phyloP scores from a whole-genome alignment of 495 filamentous ascomycete species.

The Chaetomium cochliodes region DNA sequence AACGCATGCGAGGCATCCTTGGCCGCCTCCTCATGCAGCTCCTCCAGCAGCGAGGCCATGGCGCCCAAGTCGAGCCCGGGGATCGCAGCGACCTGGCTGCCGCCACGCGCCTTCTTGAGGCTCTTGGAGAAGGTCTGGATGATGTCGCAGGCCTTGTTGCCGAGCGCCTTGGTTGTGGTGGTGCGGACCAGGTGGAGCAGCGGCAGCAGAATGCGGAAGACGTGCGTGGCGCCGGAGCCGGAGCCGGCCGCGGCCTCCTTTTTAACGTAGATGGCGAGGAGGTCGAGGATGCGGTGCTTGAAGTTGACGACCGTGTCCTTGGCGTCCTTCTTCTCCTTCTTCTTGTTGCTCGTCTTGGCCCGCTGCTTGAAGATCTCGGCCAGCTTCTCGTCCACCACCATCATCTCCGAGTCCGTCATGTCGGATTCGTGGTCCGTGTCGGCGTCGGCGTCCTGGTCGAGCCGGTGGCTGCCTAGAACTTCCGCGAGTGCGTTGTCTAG shows the following conservation, averaged over 20 bases:
- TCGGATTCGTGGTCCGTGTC: conserved; percentile 62
- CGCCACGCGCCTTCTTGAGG: conserved; percentile 56
- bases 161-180: conserved; percentile 68
- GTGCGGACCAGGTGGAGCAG: conserved; percentile 46
- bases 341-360: conserved; percentile 55
- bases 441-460: conserved; percentile 51
- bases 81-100: conserved; percentile 27
- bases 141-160: conserved; percentile 66
- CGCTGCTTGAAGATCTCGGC: conserved; percentile 79
- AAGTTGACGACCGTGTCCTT: conserved; percentile 90
- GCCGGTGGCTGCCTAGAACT: conserved; percentile 64
- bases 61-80: conserved; percentile 37
- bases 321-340: conserved; percentile 79
- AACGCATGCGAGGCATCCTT: conserved; percentile 55
- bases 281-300: conserved; percentile 88
- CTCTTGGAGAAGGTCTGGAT: conserved; percentile 69
- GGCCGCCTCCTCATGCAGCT: conserved; percentile 70
- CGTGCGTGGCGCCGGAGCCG: conserved; percentile 51
- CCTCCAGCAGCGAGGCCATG: conserved; percentile 57
- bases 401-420: conserved; percentile 96
- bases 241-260: conserved; percentile 58
- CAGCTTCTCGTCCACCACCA: conserved; percentile 77
- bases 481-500: conserved; percentile 78
- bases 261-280: conserved; percentile 83
- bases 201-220: conserved; percentile 67